phyloP scores from a whole-genome alignment of 257 asterid species.

The Solanum gandarillasii region DNA sequence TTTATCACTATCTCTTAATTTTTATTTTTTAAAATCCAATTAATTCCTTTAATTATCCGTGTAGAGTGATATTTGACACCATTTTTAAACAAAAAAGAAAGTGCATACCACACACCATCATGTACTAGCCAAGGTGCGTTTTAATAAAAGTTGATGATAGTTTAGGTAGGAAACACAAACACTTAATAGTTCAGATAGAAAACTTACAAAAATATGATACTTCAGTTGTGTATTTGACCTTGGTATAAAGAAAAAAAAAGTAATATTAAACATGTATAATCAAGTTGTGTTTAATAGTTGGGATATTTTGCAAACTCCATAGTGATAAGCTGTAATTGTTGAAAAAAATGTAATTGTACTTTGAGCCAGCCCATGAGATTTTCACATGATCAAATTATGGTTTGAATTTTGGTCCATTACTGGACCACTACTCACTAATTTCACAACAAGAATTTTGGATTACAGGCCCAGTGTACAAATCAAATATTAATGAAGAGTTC shows the following conservation, averaged over 20 bases:
- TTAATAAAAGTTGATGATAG: background rate
- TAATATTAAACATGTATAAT: background rate
- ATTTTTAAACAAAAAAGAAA: background rate
- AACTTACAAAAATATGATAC: background rate
- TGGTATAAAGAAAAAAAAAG: background rate
- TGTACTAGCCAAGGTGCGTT: background rate
- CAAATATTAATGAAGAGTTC: background rate
- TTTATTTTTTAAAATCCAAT: too few species aligned
- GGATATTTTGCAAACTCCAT: background rate
- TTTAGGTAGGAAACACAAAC: background rate
- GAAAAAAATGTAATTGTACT: background rate
- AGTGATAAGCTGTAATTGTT: background rate
- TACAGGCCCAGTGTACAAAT: background rate
- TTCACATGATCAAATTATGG: background rate
- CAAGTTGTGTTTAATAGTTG: background rate
- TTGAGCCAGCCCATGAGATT: background rate
- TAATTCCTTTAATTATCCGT: background rate
- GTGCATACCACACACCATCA: background rate
- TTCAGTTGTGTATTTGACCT: background rate
- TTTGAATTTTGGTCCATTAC: background rate
- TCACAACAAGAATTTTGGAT: background rate
- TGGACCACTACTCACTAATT: background rate
- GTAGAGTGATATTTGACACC: background rate
- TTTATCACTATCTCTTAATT: background rate
- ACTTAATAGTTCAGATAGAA: background rate